Percentiles rank a stretch among this genome's conserved stretches.
phyloP scores from a whole-genome alignment of 2,329 filamentous ascomycete species.

The Aphanocladium album region DNA sequence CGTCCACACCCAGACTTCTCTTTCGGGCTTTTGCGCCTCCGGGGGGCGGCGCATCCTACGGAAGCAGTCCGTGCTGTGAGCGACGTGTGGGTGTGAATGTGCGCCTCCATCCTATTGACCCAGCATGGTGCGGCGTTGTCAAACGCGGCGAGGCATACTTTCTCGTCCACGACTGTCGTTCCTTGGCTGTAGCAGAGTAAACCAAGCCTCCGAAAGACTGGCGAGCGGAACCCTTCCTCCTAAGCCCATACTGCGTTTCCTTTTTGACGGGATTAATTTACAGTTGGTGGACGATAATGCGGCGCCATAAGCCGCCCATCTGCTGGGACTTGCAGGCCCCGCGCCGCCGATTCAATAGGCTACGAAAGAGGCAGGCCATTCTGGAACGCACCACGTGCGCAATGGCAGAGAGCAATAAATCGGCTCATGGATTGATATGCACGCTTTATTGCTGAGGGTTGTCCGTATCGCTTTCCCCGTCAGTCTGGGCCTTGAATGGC shows the following conservation, averaged over 20 bases:
- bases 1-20: not conserved
- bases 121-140: not conserved
- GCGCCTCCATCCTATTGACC: not conserved
- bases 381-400: conserved; percentile 2
- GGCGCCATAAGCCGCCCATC: conserved; percentile 8
- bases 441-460: not conserved
- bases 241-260: not conserved
- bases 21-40: not conserved
- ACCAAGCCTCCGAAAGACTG: not conserved
- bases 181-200: not conserved
- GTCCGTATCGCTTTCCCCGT: not conserved
- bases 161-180: not conserved
- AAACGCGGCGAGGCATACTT: conserved; percentile 2
- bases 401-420: conserved; percentile 5
- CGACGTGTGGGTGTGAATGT: not conserved
- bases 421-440: not conserved
- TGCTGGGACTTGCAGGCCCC: conserved; percentile 5
- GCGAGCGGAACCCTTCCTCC: not conserved
- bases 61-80: not conserved
- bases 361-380: not conserved
- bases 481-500: conserved; percentile 7
- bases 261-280: not conserved
- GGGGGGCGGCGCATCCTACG: not conserved
- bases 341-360: conserved; percentile 3
- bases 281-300: conserved; percentile 1